phyloP scores from a whole-genome alignment of 257 asterid species.

The Pogostemon cablin region DNA sequence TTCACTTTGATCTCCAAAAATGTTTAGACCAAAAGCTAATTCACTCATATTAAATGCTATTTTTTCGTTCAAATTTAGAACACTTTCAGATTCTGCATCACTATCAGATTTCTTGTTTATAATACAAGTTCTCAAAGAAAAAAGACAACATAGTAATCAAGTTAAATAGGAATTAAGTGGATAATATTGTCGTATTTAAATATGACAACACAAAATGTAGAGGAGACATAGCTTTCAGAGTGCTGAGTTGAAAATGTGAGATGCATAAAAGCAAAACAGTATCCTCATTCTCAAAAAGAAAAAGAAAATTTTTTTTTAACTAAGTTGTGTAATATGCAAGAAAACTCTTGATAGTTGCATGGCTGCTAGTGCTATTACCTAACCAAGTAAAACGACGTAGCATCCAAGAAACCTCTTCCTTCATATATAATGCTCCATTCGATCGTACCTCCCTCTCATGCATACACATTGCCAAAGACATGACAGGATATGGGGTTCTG shows the following conservation, averaged over 20 bases:
- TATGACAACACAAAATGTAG: slow-evolving; percentile 25
- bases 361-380: slow-evolving; percentile 46
- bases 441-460: neutral
- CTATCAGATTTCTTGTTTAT: no score
- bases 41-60: no score
- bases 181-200: neutral
- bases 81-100: no score
- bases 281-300: slow-evolving; percentile 1
- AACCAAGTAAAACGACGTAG: slow-evolving; percentile 56
- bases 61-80: no score
- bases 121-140: neutral
- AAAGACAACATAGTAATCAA: slow-evolving; percentile 14
- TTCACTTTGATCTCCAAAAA: no score
- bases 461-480: neutral
- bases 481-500: slow-evolving; percentile 33
- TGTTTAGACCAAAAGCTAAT: no score
- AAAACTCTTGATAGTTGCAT: slow-evolving; percentile 39
- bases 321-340: slow-evolving; percentile 61
- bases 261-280: slow-evolving; percentile 14
- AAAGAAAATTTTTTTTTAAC: no score
- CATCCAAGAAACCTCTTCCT: slow-evolving; percentile 36
- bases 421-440: slow-evolving; percentile 32
- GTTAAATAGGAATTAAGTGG: slow-evolving; percentile 20
- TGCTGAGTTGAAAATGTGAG: slow-evolving; percentile 30
- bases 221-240: slow-evolving; percentile 42